Conservation (phyloP, 768 basidiomycete species). For the Boletus vinaceobasis region DNA sequence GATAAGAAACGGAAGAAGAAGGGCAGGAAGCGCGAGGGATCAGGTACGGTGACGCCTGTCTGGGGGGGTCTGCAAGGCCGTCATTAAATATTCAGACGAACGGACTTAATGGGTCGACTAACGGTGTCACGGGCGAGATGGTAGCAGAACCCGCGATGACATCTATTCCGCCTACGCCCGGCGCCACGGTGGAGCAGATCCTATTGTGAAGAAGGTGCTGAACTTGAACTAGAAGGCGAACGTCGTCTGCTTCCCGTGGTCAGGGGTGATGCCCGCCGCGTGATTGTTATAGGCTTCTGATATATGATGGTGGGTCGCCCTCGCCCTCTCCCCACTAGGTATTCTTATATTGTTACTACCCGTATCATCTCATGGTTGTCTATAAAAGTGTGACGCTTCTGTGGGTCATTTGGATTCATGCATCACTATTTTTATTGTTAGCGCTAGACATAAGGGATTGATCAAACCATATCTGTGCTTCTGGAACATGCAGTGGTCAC, state of each 20-base stretch:
- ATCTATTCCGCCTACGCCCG: conserved; percentile 52
- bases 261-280: conserved; percentile 5
- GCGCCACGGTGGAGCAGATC: conserved; percentile 49
- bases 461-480: neutral
- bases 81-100: conserved; percentile 38
- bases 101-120: conserved; percentile 16
- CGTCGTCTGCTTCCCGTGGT: neutral
- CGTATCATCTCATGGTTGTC: neutral
- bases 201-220: conserved; percentile 86
- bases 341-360: too few relatives aligned
- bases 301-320: neutral
- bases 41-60: conserved; percentile 28
- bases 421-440: neutral
- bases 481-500: neutral
- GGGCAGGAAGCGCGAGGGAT: conserved; percentile 33
- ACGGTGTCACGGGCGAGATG: conserved; percentile 13
- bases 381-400: neutral
- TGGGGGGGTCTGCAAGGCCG: conserved; percentile 28
- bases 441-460: neutral
- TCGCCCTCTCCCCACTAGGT: neutral
- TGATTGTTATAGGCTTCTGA: neutral
- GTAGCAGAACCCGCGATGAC: conserved; percentile 2
- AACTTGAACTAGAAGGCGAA: conserved; percentile 92
- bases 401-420: neutral
- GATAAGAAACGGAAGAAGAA: conserved; percentile 51